Base-by-base conservation (phyloP, 495 filamentous ascomycete species). In the Penicillium paradoxum region DNA sequence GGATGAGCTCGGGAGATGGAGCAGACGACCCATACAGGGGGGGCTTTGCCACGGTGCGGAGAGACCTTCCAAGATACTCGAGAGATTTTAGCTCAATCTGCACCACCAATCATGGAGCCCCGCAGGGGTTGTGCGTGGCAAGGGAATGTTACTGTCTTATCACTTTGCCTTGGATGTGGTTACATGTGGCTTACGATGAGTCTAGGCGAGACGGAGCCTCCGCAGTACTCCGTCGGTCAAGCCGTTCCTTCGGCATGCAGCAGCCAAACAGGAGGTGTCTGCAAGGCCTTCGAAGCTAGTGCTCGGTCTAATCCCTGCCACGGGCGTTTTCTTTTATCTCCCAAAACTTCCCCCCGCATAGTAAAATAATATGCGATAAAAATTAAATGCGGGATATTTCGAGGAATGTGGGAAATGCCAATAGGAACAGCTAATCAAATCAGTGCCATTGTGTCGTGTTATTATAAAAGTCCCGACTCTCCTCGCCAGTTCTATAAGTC, bases 221-320 rank as follows among this genome's bases (percentile, higher is more conserved):
- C 46, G 46, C 46, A 39, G 46, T 49, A 27, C 46, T 39, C 58
- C 58, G 58, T 53, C 55, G 55, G 55, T 32, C 40, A 38, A 18
- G 14, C 58, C 55, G 55, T 42, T 34, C 17, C 49, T 33, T 47
- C 8, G 37, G 19, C 13, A 10, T 37, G 24, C 30, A 36, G 22
- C 13, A 37, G 46, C 54, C 22, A 51, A 19, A 22, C 47, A 40
- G 37, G 27, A 51, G 17, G 9, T 18, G 38, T 25, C 42, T 8
- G 49, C 19, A 40, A 43, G 17, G 10, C 7, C 29, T 34, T 37
- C 48, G 48, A 24, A 18, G 4, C n/a, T 43, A 51, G 39, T 24
- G 34, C 14, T 19, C 11, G 13, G 32, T 48, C 30, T 6, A 27
- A 38, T 25, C 33, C 45, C n/a, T 49, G 24, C 24, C 3, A 3